Conservation (phyloP, 148 eudicot species). For the Selenicereus undatus region DNA sequence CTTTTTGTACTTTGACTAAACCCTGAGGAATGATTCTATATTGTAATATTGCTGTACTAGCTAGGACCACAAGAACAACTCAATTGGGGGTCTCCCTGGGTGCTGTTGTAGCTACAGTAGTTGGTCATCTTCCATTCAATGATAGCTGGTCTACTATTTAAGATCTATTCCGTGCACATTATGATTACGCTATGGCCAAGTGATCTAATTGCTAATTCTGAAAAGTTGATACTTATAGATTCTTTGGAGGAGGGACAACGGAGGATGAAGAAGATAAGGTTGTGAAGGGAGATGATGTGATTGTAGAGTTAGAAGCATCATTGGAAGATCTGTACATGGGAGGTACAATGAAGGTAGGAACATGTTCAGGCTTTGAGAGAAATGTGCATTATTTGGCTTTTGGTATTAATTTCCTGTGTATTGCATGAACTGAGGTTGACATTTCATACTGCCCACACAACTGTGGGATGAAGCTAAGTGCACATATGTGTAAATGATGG, state of each 20-base stretch:
- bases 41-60: background rate
- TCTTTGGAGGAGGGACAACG: slow-evolving; percentile 70
- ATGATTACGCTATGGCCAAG: background rate
- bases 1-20: too few relatives aligned
- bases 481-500: background rate
- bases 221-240: slow-evolving; percentile 31
- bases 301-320: slow-evolving; percentile 93
- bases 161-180: background rate
- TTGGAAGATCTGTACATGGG: slow-evolving; percentile 96
- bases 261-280: slow-evolving; percentile 90
- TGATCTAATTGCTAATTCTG: background rate
- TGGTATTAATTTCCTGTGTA: background rate
- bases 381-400: background rate
- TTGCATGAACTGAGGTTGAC: slow-evolving; percentile 4
- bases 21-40: background rate
- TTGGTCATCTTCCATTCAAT: background rate
- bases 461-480: background rate
- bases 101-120: background rate
- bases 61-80: background rate
- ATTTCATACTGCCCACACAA: background rate
- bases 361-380: slow-evolving; percentile 1
- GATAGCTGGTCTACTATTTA: background rate
- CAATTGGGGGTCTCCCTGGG: background rate
- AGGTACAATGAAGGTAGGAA: slow-evolving; percentile 78
- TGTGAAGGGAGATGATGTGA: slow-evolving; percentile 92